phyloP scores from a whole-genome alignment of 2,329 filamentous ascomycete species.

The Trichoderma sp. region DNA sequence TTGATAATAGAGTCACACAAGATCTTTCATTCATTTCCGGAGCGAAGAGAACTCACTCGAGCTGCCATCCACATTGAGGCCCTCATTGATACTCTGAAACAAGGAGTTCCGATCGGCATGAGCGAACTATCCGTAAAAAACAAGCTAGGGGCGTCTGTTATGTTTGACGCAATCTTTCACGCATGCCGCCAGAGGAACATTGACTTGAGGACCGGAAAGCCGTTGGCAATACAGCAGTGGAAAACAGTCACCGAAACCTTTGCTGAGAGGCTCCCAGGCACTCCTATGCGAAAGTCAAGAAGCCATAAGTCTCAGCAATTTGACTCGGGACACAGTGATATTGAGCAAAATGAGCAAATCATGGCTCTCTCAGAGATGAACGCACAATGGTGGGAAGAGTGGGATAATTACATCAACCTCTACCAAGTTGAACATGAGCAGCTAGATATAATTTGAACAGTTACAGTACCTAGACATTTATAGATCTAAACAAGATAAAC shows the following conservation, averaged over 20 bases:
- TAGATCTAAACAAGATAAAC: too few species aligned
- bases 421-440: neutral
- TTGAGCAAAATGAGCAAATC: neutral
- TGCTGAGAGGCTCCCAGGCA: neutral
- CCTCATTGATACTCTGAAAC: neutral
- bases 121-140: neutral
- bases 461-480: too few species aligned
- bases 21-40: neutral
- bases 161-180: neutral
- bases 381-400: neutral
- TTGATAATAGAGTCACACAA: neutral
- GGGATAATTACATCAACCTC: neutral
- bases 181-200: neutral
- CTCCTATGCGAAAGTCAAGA: fast-evolving
- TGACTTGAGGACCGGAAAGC: neutral
- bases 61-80: neutral
- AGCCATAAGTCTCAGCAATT: neutral
- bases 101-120: neutral
- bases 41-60: neutral
- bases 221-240: neutral
- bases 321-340: neutral
- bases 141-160: neutral
- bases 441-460: neutral
- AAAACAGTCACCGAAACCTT: neutral
- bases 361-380: neutral